These are phyloP conservation scores for Cytospora chrysosperma DNA, from an alignment of 2,329 filamentous ascomycete species.

Conservation along the genomic window DNA sequence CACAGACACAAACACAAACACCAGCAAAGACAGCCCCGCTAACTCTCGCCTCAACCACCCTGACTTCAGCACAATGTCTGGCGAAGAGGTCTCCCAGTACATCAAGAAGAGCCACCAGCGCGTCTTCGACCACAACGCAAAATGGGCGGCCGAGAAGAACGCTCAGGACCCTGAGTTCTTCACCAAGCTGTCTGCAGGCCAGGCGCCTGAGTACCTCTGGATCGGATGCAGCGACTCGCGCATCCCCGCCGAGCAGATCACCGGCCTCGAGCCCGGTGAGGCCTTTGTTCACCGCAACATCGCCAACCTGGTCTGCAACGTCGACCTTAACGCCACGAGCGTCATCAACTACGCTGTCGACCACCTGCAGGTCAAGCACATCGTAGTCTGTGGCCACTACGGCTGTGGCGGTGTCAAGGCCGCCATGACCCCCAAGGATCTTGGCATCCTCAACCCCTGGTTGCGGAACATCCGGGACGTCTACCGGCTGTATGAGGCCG, in stretches of 20 bases:
- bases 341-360: slow-evolving; percentile 86
- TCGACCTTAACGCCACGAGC: slow-evolving; percentile 75
- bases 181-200: slow-evolving; percentile 60
- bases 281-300: slow-evolving; percentile 96
- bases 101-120: slow-evolving; percentile 63
- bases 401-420: slow-evolving; percentile 75
- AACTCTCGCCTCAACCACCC: background rate
- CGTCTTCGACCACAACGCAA: slow-evolving; percentile 67
- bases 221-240: slow-evolving; percentile 90
- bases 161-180: slow-evolving; percentile 65
- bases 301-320: slow-evolving; percentile 79
- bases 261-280: slow-evolving; percentile 81
- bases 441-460: slow-evolving; percentile 72
- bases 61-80: slow-evolving; percentile 28
- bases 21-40: background rate
- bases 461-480: slow-evolving; percentile 73
- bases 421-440: slow-evolving; percentile 68
- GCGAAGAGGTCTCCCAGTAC: slow-evolving; percentile 51
- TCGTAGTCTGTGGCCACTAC: slow-evolving; percentile 77
- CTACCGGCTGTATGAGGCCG: slow-evolving; percentile 67
- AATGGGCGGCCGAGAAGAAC: slow-evolving; percentile 62
- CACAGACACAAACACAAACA: slow-evolving; percentile 23
- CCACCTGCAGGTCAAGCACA: slow-evolving; percentile 78
- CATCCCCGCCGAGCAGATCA: slow-evolving; percentile 86
- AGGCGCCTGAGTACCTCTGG: slow-evolving; percentile 75